Evolutionary conservation across 805 yeast species (phyloP).

Genomic region (Pichia scutulata): DNA sequence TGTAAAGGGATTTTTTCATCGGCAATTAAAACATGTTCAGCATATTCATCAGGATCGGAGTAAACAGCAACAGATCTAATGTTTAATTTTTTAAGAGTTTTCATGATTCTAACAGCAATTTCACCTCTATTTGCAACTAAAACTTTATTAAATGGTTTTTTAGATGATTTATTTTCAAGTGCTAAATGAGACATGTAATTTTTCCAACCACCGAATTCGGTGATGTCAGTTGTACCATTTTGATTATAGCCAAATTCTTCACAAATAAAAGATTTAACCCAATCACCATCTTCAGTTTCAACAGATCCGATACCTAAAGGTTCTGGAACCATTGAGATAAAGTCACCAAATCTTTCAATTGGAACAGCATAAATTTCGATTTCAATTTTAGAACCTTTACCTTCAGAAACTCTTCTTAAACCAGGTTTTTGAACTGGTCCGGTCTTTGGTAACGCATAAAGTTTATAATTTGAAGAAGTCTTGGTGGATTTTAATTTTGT

Average conservation of each 20-base stretch:
- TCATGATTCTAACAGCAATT: conserved; percentile 90
- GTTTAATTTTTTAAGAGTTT: conserved; percentile 72
- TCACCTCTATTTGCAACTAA: conserved; percentile 96
- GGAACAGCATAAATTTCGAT: conserved; percentile 86
- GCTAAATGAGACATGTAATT: conserved; percentile 37
- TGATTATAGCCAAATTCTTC: conserved; percentile 79
- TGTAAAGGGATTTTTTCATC: conserved; percentile 74
- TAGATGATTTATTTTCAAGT: conserved; percentile 22
- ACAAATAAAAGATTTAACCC: conserved; percentile 91
- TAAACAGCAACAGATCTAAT: conserved; percentile 81
- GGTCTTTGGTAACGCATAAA: conserved; percentile 73
- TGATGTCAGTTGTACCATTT: conserved; percentile 70
- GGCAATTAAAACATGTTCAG: conserved; percentile 78
- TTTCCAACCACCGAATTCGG: conserved; percentile 87
- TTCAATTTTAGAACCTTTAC: conserved; percentile 52
- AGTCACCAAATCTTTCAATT: conserved; percentile 65
- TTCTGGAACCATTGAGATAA: conserved; percentile 82
- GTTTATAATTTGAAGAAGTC: conserved; percentile 63
- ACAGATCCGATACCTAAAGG: conserved; percentile 95
- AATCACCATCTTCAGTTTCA: conserved; percentile 69
- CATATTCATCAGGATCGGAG: conserved; percentile 83
- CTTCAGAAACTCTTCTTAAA: conserved; percentile 50
- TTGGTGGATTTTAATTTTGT: conserved; percentile 54
- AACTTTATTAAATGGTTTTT: conserved; percentile 72
- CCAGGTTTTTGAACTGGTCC: conserved; percentile 92